phyloP scores from a whole-genome alignment of 225 moss, liverwort and hornwort species.

The Sphagnum tenellum region DNA sequence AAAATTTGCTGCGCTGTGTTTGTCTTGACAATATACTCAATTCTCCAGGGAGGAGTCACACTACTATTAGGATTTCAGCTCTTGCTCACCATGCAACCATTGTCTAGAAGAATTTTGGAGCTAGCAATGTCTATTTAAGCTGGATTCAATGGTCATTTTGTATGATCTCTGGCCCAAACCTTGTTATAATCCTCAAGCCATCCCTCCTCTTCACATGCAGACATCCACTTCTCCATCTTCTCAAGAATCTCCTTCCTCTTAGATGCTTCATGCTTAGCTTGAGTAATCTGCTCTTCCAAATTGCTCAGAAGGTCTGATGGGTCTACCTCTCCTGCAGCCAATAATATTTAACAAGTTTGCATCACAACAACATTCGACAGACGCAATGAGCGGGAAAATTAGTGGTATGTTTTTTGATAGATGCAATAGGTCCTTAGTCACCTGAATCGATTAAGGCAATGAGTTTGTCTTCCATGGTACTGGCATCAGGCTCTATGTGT shows the following conservation, averaged over 20 bases:
- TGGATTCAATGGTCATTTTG: no score
- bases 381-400: neutral
- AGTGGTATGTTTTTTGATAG: neutral
- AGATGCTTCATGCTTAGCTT: slow-evolving; percentile 69
- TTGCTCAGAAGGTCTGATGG: slow-evolving; percentile 72
- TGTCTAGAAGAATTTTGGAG: no score
- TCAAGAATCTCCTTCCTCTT: slow-evolving; percentile 81
- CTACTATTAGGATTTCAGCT: no score
- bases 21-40: no score
- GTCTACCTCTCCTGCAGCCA: slow-evolving; percentile 57
- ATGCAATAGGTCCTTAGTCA: slow-evolving; percentile 7
- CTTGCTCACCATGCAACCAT: no score
- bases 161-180: slow-evolving; percentile 5
- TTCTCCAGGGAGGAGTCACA: no score
- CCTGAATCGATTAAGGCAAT: slow-evolving; percentile 86
- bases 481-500: slow-evolving; percentile 88
- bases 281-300: slow-evolving; percentile 64
- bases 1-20: no score
- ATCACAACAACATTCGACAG: neutral
- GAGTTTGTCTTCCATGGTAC: slow-evolving; percentile 73
- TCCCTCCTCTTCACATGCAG: slow-evolving; percentile 92
- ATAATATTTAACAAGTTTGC: neutral
- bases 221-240: slow-evolving; percentile 97
- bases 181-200: slow-evolving; percentile 84
- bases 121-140: no score